Evolutionary conservation across 352 stramenopile genomes (phyloP), one percentile per base, ranked within the genome.

Genomic region (Pelagophyceae sp.): DNA sequence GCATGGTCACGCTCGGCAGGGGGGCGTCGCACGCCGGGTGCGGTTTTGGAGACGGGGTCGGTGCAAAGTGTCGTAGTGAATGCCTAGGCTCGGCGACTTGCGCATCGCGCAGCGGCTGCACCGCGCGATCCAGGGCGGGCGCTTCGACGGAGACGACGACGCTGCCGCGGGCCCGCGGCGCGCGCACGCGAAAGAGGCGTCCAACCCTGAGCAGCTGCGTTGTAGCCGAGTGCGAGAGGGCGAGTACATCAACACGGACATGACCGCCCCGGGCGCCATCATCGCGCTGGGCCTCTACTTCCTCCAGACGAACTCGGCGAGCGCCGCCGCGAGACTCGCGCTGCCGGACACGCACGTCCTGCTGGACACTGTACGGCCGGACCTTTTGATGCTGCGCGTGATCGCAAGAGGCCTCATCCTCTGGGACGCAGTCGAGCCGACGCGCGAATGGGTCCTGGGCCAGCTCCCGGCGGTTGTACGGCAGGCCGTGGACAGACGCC

Each of bases 61-160:
- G n/a, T n/a, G n/a, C n/a, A n/a, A n/a, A n/a, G n/a, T n/a, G n/a
- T n/a, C n/a, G n/a, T n/a, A n/a, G n/a, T n/a, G n/a, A n/a, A n/a
- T n/a, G n/a, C n/a, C n/a, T n/a, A n/a, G n/a, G 38, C 82, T 98
- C 27, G 88, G 92, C 38, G 96, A 99, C 84, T 85, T 99, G 23
- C 89, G 93, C n/a, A 89, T 99, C 23, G 95, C 98, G 85, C 92
- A 98, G 76, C 90, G 95, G 60, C 86, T 99, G n/a, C 88, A 96
- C 83, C 91, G 91, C 77, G 98, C 96, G 75, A 77, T 77, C 74
- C 38, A 20, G 32, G 71, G 31, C 54, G 35, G 29, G 25, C 38
- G 60, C 50, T 31, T 37, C 50, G 71, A 45, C 27, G 72, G 25
- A 35, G 74, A 65, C 38, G 78, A 77, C 20, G 51, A 75, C 54